phyloP scores from a whole-genome alignment of 2,329 filamentous ascomycete species.

The Leptographium flavum region DNA sequence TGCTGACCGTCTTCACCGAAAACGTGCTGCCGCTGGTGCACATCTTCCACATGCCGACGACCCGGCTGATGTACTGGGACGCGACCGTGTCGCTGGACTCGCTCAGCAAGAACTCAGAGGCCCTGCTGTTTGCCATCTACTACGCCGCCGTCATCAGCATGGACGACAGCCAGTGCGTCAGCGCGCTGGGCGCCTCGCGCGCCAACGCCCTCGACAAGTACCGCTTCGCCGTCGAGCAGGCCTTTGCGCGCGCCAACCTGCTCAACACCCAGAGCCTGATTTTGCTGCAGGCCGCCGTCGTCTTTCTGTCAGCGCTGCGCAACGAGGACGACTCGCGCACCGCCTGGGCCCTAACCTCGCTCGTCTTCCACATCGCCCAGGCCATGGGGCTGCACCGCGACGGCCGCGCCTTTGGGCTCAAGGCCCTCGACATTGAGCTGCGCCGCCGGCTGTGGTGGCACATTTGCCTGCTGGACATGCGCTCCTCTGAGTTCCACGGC shows the following conservation, averaged over 20 bases:
- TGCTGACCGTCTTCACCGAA: neutral
- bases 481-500: constrained; percentile 37
- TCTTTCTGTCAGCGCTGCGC: constrained; percentile 36
- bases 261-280: constrained; percentile 39
- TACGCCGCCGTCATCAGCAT: constrained; percentile 38
- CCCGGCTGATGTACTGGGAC: constrained; percentile 6
- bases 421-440: constrained; percentile 42
- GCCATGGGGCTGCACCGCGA: constrained; percentile 37
- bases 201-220: constrained; percentile 17
- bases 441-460: constrained; percentile 44
- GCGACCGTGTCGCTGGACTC: constrained; percentile 10
- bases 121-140: constrained; percentile 33
- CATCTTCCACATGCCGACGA: constrained; percentile 19
- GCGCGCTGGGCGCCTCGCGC: neutral
- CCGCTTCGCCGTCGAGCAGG: constrained; percentile 35
- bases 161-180: constrained; percentile 29
- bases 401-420: constrained; percentile 28
- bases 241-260: constrained; percentile 41
- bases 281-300: constrained; percentile 40
- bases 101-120: constrained; percentile 9
- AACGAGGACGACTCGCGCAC: constrained; percentile 30
- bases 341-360: constrained; percentile 44
- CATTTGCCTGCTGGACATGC: constrained; percentile 37
- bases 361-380: constrained; percentile 37
- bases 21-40: constrained; percentile 9